Evolutionary conservation across 305 asterid genomes (phyloP).

Genomic region (Fraxinus nigra): DNA sequence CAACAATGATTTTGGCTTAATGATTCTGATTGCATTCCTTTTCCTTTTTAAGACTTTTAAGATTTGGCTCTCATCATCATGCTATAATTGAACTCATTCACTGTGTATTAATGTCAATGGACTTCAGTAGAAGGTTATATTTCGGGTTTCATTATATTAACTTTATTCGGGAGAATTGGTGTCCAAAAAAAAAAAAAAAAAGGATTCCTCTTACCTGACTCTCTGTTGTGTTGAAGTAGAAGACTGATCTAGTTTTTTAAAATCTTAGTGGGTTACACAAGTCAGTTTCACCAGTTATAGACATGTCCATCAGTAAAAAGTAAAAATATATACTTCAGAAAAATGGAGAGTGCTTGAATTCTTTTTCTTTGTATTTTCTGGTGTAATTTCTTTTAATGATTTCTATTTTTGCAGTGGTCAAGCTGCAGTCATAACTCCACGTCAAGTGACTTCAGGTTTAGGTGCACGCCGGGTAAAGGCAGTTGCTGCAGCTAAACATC

Average conservation of each 20-base stretch:
- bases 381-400: constrained; percentile 18
- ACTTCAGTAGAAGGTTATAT: background rate
- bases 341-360: constrained; percentile 1
- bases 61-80: background rate
- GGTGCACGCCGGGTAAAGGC: constrained; percentile 89
- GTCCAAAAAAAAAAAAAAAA: background rate
- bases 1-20: background rate
- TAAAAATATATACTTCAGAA: background rate
- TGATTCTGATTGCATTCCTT: background rate
- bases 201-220: background rate
- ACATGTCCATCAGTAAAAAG: background rate
- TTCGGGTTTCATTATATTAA: background rate
- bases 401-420: constrained; percentile 72
- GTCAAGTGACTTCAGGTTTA: constrained; percentile 82
- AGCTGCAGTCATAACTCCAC: constrained; percentile 99
- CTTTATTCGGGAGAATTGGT: background rate
- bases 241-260: background rate
- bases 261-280: background rate
- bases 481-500: constrained; percentile 98
- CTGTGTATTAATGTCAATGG: background rate
- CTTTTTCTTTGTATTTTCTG: background rate
- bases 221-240: background rate
- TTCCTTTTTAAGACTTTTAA: background rate
- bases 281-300: background rate
- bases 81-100: background rate